Evolutionary conservation across 257 asterid genomes (phyloP).

Genomic region (Datura wrightii): DNA sequence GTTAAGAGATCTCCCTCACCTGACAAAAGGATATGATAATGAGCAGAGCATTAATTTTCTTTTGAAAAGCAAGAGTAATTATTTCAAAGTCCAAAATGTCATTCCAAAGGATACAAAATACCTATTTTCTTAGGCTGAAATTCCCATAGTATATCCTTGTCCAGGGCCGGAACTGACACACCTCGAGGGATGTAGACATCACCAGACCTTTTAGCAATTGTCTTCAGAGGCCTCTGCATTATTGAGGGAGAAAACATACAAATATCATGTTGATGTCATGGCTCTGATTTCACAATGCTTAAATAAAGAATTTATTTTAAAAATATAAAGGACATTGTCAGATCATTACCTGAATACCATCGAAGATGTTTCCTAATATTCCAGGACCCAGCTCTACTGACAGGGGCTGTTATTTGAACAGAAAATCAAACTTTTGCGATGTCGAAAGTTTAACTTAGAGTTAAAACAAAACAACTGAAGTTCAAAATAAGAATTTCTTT

Average conservation of each 20-base stretch:
- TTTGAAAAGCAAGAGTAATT: conserved; percentile 11
- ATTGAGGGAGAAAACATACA: conserved; percentile 21
- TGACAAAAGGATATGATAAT: conserved; percentile 43
- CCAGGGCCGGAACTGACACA: conserved; percentile 97
- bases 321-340: not conserved
- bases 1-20: conserved; percentile 97
- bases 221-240: conserved; percentile 94
- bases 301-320: not conserved
- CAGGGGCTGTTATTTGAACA: conserved; percentile 66
- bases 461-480: not conserved
- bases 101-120: conserved; percentile 30
- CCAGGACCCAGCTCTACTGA: conserved; percentile 99
- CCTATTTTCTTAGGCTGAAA: conserved; percentile 94
- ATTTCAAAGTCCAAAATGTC: conserved; percentile 19
- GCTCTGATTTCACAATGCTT: not conserved
- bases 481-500: conserved; percentile 8
- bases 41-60: not conserved
- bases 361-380: conserved; percentile 92
- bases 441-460: not conserved
- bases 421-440: conserved; percentile 5
- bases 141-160: conserved; percentile 95
- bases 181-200: conserved; percentile 99
- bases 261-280: conserved; percentile 16
- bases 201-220: conserved; percentile 92
- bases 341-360: conserved; percentile 87